Percentiles rank a stretch among this genome's conserved stretches.
Evolutionary conservation across 169 alveolate species (phyloP).

Genomic region (Plasmodium ovale): DNA sequence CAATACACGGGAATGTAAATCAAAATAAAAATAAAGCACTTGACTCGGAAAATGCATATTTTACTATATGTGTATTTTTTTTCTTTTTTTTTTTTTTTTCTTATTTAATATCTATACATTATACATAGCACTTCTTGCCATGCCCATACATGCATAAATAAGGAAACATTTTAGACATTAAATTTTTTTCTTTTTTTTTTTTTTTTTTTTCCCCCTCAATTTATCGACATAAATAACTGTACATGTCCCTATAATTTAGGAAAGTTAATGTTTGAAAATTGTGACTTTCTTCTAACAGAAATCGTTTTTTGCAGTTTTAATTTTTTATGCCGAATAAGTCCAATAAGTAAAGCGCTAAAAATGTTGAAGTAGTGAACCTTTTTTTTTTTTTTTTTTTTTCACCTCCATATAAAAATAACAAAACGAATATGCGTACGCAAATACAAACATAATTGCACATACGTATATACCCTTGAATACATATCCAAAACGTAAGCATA

Average conservation of each 20-base stretch:
- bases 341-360: background rate
- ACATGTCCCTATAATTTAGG: background rate
- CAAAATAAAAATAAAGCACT: background rate
- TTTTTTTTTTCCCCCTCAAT: background rate
- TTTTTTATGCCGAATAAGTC: slow-evolving; percentile 1
- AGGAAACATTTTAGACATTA: slow-evolving; percentile 40
- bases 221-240: background rate
- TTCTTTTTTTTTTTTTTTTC: slow-evolving; percentile 12
- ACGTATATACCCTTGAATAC: background rate
- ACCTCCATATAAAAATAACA: background rate
- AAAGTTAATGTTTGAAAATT: background rate
- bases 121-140: background rate
- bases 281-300: slow-evolving; percentile 15
- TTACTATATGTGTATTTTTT: background rate
- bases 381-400: slow-evolving; percentile 18
- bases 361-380: background rate
- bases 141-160: background rate
- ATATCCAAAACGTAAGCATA: too few relatives aligned
- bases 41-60: background rate
- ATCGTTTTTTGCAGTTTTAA: slow-evolving; percentile 8
- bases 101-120: background rate
- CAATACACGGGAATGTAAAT: too few relatives aligned
- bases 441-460: background rate
- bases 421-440: background rate
- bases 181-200: background rate